Conservation (phyloP, 148 eudicot species). For the Rhododendron henanense region DNA sequence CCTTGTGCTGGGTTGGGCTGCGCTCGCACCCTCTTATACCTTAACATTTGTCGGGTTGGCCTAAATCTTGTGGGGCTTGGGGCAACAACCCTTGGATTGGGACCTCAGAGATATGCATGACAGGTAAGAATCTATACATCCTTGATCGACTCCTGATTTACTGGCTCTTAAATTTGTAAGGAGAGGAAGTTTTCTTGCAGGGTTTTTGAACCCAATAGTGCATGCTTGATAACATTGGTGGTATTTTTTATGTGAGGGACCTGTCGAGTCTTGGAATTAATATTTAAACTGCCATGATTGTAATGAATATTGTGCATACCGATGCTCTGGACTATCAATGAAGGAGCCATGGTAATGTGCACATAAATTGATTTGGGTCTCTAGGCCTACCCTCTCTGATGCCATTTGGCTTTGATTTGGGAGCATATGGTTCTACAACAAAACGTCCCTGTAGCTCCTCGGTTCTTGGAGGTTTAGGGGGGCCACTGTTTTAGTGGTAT, state of each 20-base stretch:
- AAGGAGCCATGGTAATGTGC: too few species aligned
- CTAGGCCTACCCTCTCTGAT: too few species aligned
- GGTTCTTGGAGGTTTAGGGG: too few species aligned
- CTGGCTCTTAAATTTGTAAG: neutral
- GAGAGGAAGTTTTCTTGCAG: neutral
- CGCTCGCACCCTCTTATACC: neutral
- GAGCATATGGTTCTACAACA: too few species aligned
- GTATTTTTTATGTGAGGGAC: neutral
- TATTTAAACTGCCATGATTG: neutral
- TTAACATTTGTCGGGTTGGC: neutral
- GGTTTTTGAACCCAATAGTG: neutral
- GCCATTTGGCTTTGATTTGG: too few species aligned
- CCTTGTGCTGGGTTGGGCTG: neutral
- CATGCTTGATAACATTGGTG: neutral
- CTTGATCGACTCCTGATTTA: neutral
- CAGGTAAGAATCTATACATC: neutral
- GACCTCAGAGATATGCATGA: neutral
- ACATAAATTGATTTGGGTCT: too few species aligned
- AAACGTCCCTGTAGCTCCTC: too few species aligned
- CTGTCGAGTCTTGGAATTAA: neutral
- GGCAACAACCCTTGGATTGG: neutral
- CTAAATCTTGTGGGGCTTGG: neutral
- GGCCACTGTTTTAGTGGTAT: too few species aligned
- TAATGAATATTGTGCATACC: neutral
- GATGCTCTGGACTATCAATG: too few species aligned